Conservation (phyloP, 2,329 filamentous ascomycete species). For the Zymoseptoria ardabiliae region DNA sequence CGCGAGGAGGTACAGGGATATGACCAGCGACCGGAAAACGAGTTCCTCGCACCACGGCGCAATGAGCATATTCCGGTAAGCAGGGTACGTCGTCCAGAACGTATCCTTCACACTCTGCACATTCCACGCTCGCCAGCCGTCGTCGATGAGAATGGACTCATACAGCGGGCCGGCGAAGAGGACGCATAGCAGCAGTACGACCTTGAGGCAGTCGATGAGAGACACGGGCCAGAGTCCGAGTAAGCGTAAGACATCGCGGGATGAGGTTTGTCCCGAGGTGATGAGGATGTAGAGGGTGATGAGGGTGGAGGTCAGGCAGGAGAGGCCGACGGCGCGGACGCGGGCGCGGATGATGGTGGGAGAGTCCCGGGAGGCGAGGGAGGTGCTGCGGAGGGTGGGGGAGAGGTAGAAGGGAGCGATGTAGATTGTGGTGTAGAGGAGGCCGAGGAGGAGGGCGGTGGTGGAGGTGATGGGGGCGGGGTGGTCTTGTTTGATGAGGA, state of each 20-base stretch:
- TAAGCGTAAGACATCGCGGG: constrained; percentile 54
- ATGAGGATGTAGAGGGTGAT: constrained; percentile 61
- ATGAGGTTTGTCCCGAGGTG: constrained; percentile 43
- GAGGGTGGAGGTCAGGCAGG: constrained; percentile 61
- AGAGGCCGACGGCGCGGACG: constrained; percentile 69
- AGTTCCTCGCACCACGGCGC: constrained; percentile 86
- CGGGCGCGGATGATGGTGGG: constrained; percentile 83
- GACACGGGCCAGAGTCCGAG: constrained; percentile 73
- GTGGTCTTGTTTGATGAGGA: not conserved
- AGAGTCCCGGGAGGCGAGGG: constrained; percentile 73
- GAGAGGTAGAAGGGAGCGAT: constrained; percentile 87
- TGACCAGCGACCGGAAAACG: constrained; percentile 80
- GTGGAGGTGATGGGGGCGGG: constrained; percentile 15
- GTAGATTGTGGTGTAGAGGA: constrained; percentile 80
- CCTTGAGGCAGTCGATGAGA: constrained; percentile 42
- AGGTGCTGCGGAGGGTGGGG: constrained; percentile 68
- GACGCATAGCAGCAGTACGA: constrained; percentile 63
- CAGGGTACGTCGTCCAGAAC: constrained; percentile 64
- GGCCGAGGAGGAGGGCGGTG: constrained; percentile 28
- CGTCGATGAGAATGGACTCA: constrained; percentile 67
- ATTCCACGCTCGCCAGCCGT: constrained; percentile 46
- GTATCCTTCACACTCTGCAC: constrained; percentile 42
- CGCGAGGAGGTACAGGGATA: constrained; percentile 74
- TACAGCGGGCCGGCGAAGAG: constrained; percentile 82
- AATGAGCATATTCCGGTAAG: constrained; percentile 79